Percentiles rank a stretch among this genome's conserved stretches.
These are phyloP conservation scores for Cadophora sp. DNA, from an alignment of 2,329 filamentous ascomycete genomes.

Conservation along the genomic window DNA sequence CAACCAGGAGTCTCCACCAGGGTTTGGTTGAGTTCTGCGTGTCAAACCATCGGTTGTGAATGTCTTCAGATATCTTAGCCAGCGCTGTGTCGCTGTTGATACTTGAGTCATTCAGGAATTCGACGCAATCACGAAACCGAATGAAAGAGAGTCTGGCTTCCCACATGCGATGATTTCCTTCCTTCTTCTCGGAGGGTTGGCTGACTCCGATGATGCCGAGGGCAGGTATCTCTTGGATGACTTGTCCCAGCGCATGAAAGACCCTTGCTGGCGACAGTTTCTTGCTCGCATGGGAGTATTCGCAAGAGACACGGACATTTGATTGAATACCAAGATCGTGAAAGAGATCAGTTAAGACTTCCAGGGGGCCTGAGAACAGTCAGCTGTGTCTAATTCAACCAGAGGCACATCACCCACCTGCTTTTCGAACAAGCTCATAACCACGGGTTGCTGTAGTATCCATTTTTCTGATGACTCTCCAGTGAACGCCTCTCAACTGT, in stretches of 20 bases:
- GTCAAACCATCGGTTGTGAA: slow-evolving; percentile 35
- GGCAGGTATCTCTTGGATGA: slow-evolving; percentile 28
- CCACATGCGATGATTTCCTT: slow-evolving; percentile 28
- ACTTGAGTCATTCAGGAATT: slow-evolving; percentile 23
- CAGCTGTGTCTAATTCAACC: neutral
- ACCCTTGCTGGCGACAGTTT: slow-evolving; percentile 18
- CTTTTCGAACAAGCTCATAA: slow-evolving; percentile 22
- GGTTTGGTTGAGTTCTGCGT: slow-evolving; percentile 26
- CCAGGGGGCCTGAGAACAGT: slow-evolving; percentile 18
- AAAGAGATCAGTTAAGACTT: slow-evolving; percentile 27
- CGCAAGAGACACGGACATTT: slow-evolving; percentile 27
- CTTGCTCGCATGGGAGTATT: slow-evolving; percentile 22
- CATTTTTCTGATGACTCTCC: neutral
- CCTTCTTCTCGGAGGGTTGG: slow-evolving; percentile 23
- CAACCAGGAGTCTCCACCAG: slow-evolving; percentile 30
- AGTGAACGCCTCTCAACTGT: neutral
- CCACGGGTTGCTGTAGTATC: neutral
- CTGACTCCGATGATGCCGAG: slow-evolving; percentile 26
- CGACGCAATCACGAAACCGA: slow-evolving; percentile 25
- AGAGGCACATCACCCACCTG: slow-evolving; percentile 16
- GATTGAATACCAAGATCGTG: slow-evolving; percentile 32
- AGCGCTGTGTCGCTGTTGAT: slow-evolving; percentile 11
- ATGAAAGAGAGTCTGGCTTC: slow-evolving; percentile 24
- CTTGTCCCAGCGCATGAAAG: slow-evolving; percentile 21
- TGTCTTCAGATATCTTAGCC: slow-evolving; percentile 13